Evolutionary conservation across 768 basidiomycete genomes (phyloP), one percentile per base, ranked within the genome.

Genomic region (Termitomyces sp.): DNA sequence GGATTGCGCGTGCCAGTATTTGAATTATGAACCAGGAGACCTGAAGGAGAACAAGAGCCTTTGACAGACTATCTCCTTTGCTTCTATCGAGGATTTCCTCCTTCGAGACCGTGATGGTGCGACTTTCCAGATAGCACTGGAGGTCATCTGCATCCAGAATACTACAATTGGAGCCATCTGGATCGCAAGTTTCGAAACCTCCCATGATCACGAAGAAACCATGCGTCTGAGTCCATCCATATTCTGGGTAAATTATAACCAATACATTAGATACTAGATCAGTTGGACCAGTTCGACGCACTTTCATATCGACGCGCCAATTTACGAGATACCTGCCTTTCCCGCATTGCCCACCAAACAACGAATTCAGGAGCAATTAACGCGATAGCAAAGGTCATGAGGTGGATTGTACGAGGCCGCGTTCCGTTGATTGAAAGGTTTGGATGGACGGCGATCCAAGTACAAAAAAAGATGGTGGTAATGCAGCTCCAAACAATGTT

Each of bases 191-290:
- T 10, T 37, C 21, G 50, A 68, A 66, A 1, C 69, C 69, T 52
- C 66, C 59, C 68, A 66, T 66, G 34, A 63, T 26, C 11, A 61
- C 61, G 46, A 67, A 3, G 65, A n/a, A n/a, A n/a, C n/a, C n/a
- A n/a, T n/a, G n/a, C n/a, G n/a, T n/a, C n/a, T n/a, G n/a, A n/a
- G n/a, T 64, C 62, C 65, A 66, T 8, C 53, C 55, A 46, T 32
- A 51, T 3, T 37, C 64, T n/a, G n/a, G 19, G 22, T 21, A 15
- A 2, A n/a, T n/a, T n/a, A n/a, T 5, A 7, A 28, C 7, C 15
- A n/a, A n/a, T n/a, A n/a, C n/a, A n/a, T n/a, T n/a, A n/a, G n/a
- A n/a, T n/a, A n/a, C n/a, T n/a, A n/a, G n/a, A n/a, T n/a, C n/a
- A n/a, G n/a, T n/a, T n/a, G n/a, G n/a, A n/a, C n/a, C n/a, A n/a